A percentile compares a stretch with the other conserved stretches of the same genome.
These are phyloP conservation scores for Talaromyces piceae DNA, from an alignment of 2,329 filamentous ascomycete genomes.

Conservation along the genomic window DNA sequence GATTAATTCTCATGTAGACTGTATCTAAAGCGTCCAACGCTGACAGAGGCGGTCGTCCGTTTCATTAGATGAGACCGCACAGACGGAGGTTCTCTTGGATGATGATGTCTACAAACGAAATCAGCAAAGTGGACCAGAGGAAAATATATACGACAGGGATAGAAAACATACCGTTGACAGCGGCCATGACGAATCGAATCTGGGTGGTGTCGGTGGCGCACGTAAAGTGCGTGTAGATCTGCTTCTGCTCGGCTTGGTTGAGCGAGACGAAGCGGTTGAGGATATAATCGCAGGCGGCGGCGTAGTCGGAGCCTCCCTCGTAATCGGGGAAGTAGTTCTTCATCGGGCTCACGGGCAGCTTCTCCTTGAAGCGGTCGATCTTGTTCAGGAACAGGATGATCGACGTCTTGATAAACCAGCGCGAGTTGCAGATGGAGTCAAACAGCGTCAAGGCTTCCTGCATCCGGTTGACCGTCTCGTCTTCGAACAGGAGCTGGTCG, in stretches of 20 bases:
- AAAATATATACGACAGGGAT: conserved; percentile 2
- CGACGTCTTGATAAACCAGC: conserved; percentile 65
- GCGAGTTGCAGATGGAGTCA: conserved; percentile 65
- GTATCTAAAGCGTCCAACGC: conserved; percentile 9
- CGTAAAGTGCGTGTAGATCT: conserved; percentile 99
- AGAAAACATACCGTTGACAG: conserved; percentile 72
- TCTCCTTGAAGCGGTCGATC: conserved; percentile 69
- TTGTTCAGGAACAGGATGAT: conserved; percentile 70
- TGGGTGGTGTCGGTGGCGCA: conserved; percentile 98
- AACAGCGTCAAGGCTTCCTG: conserved; percentile 64
- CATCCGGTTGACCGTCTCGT: conserved; percentile 82
- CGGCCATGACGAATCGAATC: conserved; percentile 99
- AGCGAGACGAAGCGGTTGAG: conserved; percentile 96
- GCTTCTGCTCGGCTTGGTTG: conserved; percentile 98
- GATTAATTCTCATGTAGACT: conserved; percentile 11
- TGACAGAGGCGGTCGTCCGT: conserved; percentile 5
- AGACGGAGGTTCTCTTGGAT: conserved; percentile 98
- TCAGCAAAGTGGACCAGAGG: neutral
- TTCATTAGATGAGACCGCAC: conserved; percentile 87
- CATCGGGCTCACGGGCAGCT: conserved; percentile 65
- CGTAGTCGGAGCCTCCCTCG: conserved; percentile 91
- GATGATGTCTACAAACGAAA: conserved; percentile 90
- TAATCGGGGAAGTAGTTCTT: conserved; percentile 71
- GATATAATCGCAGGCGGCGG: conserved; percentile 95
- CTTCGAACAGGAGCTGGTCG: conserved; percentile 90